Conservation (phyloP, 2,329 filamentous ascomycete genomes). For the Penicillium brevicompactum region DNA sequence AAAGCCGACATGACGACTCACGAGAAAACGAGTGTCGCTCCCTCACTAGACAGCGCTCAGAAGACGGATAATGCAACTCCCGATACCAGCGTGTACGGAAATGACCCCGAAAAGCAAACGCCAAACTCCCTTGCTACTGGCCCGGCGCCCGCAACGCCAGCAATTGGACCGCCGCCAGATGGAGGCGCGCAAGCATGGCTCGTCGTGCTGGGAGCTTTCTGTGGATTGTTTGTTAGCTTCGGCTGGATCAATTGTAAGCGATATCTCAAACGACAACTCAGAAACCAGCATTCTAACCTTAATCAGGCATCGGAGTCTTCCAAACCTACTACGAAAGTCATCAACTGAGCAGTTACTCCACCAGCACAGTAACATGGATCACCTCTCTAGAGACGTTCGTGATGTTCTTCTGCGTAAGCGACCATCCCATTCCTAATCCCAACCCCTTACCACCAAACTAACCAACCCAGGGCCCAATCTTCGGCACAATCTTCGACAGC, state of each 20-base stretch:
- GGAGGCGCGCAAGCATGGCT: conserved; percentile 36
- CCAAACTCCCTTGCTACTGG: neutral
- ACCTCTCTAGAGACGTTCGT: conserved; percentile 48
- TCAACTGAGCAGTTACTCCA: conserved; percentile 51
- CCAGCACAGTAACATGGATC: conserved; percentile 65
- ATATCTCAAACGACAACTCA: neutral
- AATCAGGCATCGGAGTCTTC: conserved; percentile 30
- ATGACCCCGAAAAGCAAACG: conserved; percentile 4
- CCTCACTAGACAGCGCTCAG: conserved; percentile 10
- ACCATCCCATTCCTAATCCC: neutral
- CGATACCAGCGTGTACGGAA: conserved; percentile 5
- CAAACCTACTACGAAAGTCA: conserved; percentile 60
- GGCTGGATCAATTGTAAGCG: conserved; percentile 53
- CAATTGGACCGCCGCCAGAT: conserved; percentile 28
- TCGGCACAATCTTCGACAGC: conserved; percentile 66
- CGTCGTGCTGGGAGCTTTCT: conserved; percentile 54
- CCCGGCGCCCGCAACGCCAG: neutral
- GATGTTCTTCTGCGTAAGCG: conserved; percentile 28
- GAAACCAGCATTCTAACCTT: neutral
- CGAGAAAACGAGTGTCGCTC: neutral
- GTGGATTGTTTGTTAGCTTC: conserved; percentile 52
- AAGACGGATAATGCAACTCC: conserved; percentile 11
- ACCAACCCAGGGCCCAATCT: conserved; percentile 53
- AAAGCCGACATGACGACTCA: neutral
- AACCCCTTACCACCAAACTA: neutral